Base-by-base conservation (phyloP, 345 rosid species). In the Sonneratia caseolaris region DNA sequence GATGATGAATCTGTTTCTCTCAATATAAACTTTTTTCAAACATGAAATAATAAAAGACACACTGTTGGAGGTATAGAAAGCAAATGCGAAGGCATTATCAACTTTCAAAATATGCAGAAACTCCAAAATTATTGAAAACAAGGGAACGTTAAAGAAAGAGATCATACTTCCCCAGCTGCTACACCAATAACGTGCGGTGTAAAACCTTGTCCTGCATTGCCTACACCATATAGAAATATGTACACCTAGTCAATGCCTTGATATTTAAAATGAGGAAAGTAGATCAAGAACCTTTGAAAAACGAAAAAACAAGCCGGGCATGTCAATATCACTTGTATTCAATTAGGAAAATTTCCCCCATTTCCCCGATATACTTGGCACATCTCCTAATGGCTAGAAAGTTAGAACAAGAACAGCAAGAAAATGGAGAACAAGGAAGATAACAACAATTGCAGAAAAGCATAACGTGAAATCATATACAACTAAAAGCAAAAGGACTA, bases 131-230 rank as follows among this genome's bases (percentile, higher is more conserved):
- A 15, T 14, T 45, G 45, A 69, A 55, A 47, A 22, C 69, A 5
- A 24, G 9, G 51, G 18, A 16, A 10, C 27, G 71, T 68, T 47
- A 62, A 15, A 48, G 55, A 16, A 64, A 45, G 51, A 66, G 36
- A 70, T 59, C 85, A 72, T 87, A 94, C 98, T 91, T 94, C 97
- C 47, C 96, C 97, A 70, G 89, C 86, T 75, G 83, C 81, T 77
- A 88, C 86, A 80, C 79, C 77, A 65, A 94, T 83, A 72, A 91
- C 81, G 82, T 91, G 89, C 5, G 96, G 91, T 51, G 84, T 86
- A 82, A 94, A 90, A 69, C 91, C 87, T 64, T 86, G 90, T 72
- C 97, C 95, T 2, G 83, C 79, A 72, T 80, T 83, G 72, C 93
- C 96, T 91, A 86, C 77, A 86, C 48, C 73, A 69, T 15, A 64